Evolutionary conservation across 1,284 basidiomycete genomes (phyloP), one percentile per base, ranked within the genome.

Genomic region (Cerrena zonata): DNA sequence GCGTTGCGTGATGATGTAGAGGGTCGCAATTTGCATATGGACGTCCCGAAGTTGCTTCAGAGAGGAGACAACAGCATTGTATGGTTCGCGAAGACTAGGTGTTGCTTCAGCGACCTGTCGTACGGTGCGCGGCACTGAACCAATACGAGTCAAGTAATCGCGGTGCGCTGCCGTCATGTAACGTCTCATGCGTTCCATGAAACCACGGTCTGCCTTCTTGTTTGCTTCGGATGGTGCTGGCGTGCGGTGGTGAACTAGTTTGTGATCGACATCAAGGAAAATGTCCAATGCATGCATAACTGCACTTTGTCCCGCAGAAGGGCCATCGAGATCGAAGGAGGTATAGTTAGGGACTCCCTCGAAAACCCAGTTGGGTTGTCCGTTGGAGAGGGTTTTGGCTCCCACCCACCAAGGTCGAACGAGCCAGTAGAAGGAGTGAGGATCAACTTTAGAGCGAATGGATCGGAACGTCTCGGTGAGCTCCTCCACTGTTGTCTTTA

Each of bases 321-420:
- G 94, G 0, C 96, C 95, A 24, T 84, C 87, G 49, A 88, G 78
- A 61, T 86, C 80, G 22, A 83, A 74, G 25, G 69, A 64, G 18
- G 79, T 75, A 13, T 69, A 75, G 15, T 80, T 71, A 3, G 78
- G 73, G 3, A 90, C 82, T 1, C 91, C 91, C 60, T 94, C 85
- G 65, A 89, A 96, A 26, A 86, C 71, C 95, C 95, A 99, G 10
- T 47, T 53, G 13, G 56, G 54, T 41, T 54, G 52, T 3, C 49
- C 49, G 5, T 78, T 69, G 0, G 79, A 80, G 51, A 75, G 77
- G 13, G 80, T 78, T 54, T 85, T 82, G 56, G 89, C 90, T 18
- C 94, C 95, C 40, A 85, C 82, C 70, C 85, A 96, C 95, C 95
- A 99, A 1, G 93, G 94, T 43, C 95, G 83, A 56, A 94, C 84